Evolutionary conservation across 768 basidiomycete genomes (phyloP).

Genomic region (Termitomyces sp.): DNA sequence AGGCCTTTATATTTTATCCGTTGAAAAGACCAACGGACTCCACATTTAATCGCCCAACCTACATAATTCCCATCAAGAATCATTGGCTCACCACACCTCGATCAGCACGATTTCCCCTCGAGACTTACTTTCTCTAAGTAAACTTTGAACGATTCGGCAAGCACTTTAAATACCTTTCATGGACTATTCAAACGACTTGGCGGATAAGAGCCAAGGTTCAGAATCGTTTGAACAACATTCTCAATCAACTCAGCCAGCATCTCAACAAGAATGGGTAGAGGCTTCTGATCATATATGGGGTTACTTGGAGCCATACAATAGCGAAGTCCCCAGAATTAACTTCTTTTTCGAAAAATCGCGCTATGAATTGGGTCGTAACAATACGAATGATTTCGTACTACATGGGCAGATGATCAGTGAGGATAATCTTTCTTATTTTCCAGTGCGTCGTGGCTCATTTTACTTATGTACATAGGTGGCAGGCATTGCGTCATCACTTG

Average conservation of each 20-base stretch:
- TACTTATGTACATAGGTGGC: constrained; percentile 34
- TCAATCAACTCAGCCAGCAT: constrained; percentile 40
- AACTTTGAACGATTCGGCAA: neutral
- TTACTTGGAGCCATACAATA: constrained; percentile 59
- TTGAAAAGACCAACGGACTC: neutral
- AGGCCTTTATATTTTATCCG: neutral
- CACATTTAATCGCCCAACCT: neutral
- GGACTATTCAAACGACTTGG: neutral
- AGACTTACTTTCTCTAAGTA: neutral
- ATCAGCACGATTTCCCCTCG: neutral
- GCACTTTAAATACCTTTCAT: neutral
- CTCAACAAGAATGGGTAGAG: constrained; percentile 23
- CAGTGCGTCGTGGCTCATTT: neutral
- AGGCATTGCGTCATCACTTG: constrained; percentile 53
- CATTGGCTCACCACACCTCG: neutral
- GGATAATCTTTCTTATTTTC: constrained; percentile 19
- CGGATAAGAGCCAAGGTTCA: constrained; percentile 18
- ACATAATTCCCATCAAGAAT: neutral
- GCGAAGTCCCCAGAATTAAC: constrained; percentile 50
- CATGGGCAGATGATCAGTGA: constrained; percentile 69
- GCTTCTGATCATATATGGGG: constrained; percentile 56
- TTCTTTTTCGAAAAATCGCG: constrained; percentile 46
- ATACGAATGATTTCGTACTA: constrained; percentile 45
- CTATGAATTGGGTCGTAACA: constrained; percentile 51
- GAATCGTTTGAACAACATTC: constrained; percentile 16